Percentiles rank a stretch among this genome's conserved stretches.
phyloP scores from a whole-genome alignment of 2,329 filamentous ascomycete genomes.

The Graphium sp. region DNA sequence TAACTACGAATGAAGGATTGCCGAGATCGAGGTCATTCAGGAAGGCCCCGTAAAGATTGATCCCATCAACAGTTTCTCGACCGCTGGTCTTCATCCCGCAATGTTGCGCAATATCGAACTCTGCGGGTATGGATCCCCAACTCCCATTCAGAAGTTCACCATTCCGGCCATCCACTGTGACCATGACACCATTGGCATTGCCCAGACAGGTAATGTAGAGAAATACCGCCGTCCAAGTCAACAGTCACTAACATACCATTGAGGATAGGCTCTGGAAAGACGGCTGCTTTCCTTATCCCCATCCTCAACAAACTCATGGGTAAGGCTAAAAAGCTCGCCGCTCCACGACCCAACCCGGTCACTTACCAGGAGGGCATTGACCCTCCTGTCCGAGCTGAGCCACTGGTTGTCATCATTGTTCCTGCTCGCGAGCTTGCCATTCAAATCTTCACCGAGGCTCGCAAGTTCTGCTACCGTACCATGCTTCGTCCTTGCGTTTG shows the following conservation, averaged over 20 bases:
- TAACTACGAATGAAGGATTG: slow-evolving; percentile 25
- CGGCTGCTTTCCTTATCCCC: slow-evolving; percentile 79
- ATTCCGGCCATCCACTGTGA: slow-evolving; percentile 65
- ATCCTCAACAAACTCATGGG: slow-evolving; percentile 87
- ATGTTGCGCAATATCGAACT: slow-evolving; percentile 65
- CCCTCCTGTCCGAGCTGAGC: slow-evolving; percentile 54
- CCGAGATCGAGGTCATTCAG: slow-evolving; percentile 35
- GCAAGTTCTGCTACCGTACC: slow-evolving; percentile 83
- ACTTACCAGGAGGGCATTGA: slow-evolving; percentile 31
- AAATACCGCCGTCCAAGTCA: slow-evolving; percentile 12
- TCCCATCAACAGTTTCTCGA: slow-evolving; percentile 43
- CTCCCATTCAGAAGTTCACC: slow-evolving; percentile 74
- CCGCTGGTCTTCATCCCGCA: slow-evolving; percentile 70
- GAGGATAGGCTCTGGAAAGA: slow-evolving; percentile 76
- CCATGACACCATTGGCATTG: slow-evolving; percentile 72
- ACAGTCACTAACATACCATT: slow-evolving; percentile 2
- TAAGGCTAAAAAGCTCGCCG: slow-evolving; percentile 77
- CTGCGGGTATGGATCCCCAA: slow-evolving; percentile 55
- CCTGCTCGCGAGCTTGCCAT: slow-evolving; percentile 83
- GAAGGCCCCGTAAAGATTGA: slow-evolving; percentile 35
- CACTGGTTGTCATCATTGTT: slow-evolving; percentile 68
- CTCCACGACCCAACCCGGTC: slow-evolving; percentile 51
- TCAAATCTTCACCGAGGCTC: slow-evolving; percentile 89
- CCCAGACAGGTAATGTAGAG: slow-evolving; percentile 89
- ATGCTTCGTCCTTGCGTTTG: slow-evolving; percentile 85